phyloP scores from a whole-genome alignment of 2,329 filamentous ascomycete genomes.

The Gaeumannomyces tritici region DNA sequence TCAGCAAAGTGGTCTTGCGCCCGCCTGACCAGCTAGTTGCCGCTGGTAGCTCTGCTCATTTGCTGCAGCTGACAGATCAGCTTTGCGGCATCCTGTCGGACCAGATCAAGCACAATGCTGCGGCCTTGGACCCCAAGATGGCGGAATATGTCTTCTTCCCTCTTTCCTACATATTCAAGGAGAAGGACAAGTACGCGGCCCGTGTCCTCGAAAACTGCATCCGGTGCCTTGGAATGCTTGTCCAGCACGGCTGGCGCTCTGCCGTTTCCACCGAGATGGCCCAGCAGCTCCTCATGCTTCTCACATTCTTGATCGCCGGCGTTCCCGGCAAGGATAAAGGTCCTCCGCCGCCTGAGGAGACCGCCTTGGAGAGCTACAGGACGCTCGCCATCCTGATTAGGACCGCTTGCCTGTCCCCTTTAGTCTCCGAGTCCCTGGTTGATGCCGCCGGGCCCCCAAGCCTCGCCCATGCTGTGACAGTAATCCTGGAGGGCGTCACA shows the following conservation, averaged over 20 bases:
- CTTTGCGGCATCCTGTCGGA: conserved; percentile 35
- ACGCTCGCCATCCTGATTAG: conserved; percentile 59
- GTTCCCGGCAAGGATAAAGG: conserved; percentile 46
- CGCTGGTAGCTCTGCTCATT: conserved; percentile 22
- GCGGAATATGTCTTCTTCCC: conserved; percentile 96
- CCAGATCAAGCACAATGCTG: conserved; percentile 31
- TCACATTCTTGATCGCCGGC: conserved; percentile 73
- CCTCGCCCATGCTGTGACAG: conserved; percentile 72
- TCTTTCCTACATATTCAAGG: conserved; percentile 74
- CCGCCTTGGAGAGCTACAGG: conserved; percentile 59
- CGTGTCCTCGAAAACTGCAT: conserved; percentile 67
- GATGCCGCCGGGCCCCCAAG: conserved; percentile 59
- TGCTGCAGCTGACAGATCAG: conserved; percentile 34
- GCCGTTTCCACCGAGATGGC: conserved; percentile 62
- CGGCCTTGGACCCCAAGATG: conserved; percentile 64
- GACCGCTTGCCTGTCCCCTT: conserved; percentile 32
- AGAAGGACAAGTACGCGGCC: conserved; percentile 62
- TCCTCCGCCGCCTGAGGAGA: conserved; percentile 56
- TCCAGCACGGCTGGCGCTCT: conserved; percentile 69
- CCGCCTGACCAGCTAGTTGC: conserved; percentile 26
- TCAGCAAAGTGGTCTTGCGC: conserved; percentile 47
- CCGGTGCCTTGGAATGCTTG: conserved; percentile 62
- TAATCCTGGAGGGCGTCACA: conserved; percentile 65
- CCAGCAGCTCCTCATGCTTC: conserved; percentile 75
- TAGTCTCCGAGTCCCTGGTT: conserved; percentile 32